Conservation (phyloP, 352 stramenopile species). For the Phytophthora quininea region DNA sequence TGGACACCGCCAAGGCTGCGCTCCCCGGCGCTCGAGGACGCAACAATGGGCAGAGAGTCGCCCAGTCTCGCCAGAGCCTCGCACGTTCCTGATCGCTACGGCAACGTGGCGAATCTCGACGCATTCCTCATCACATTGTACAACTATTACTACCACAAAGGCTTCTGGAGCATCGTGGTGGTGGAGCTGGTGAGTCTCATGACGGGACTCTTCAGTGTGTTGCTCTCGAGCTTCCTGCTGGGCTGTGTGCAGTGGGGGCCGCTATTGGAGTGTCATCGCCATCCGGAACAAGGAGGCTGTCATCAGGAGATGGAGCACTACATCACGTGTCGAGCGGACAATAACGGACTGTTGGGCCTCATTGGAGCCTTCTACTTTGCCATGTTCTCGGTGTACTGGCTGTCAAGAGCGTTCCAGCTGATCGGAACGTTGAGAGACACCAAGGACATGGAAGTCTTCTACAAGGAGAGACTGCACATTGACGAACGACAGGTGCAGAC, state of each 20-base stretch:
- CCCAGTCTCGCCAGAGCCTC: conserved; percentile 27
- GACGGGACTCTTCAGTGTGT: conserved; percentile 96
- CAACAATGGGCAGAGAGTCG: conserved; percentile 9
- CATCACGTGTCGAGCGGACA: conserved; percentile 63
- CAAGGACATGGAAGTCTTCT: conserved; percentile 91
- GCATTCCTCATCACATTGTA: conserved; percentile 94
- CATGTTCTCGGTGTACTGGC: conserved; percentile 95
- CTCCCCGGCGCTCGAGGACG: conserved; percentile 29
- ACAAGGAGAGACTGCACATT: conserved; percentile 92
- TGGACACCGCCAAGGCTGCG: conserved; percentile 55
- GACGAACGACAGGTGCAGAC: conserved; percentile 83
- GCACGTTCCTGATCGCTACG: conserved; percentile 67
- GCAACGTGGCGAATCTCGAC: conserved; percentile 87
- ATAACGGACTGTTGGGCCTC: conserved; percentile 59
- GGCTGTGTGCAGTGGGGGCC: conserved; percentile 95
- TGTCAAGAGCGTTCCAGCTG: conserved; percentile 86
- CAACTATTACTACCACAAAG: conserved; percentile 95
- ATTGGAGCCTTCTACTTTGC: conserved; percentile 92
- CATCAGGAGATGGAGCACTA: conserved; percentile 73
- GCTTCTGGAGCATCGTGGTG: conserved; percentile 90
- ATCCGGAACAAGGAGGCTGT: conserved; percentile 82
- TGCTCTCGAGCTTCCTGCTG: conserved; percentile 94
- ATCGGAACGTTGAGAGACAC: conserved; percentile 87
- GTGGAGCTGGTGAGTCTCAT: conserved; percentile 91
- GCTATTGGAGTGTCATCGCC: conserved; percentile 83